A percentile compares a stretch with the other conserved stretches of the same genome.
Evolutionary conservation across 1,284 basidiomycete species (phyloP).

Genomic region (Anthracocystis walkeri): DNA sequence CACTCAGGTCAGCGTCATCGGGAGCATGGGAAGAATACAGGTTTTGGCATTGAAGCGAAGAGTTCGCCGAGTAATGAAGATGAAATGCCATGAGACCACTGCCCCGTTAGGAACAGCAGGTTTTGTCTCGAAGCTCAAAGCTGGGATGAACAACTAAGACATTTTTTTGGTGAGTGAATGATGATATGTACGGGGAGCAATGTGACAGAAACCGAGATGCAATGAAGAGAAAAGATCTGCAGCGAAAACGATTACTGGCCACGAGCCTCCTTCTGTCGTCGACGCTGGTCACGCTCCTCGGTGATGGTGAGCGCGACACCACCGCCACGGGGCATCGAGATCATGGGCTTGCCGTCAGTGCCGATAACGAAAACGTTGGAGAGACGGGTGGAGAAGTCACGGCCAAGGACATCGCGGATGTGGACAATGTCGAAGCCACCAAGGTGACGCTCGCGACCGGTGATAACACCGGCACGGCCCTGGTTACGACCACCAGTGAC

Average conservation of each 20-base stretch:
- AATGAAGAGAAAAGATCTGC: conserved; percentile 3
- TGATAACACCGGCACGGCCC: conserved; percentile 95
- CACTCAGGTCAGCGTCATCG: no score
- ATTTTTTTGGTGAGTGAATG: conserved; percentile 18
- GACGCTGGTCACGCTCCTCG: conserved; percentile 71
- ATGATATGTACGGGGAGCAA: conserved; percentile 14
- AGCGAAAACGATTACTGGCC: conserved; percentile 38
- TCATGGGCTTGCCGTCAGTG: conserved; percentile 92
- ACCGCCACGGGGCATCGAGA: conserved; percentile 98
- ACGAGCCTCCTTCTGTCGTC: conserved; percentile 63
- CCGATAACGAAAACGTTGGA: conserved; percentile 98
- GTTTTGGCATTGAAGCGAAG: conserved; percentile 32
- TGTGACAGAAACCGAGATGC: conserved; percentile 12
- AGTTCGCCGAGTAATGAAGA: conserved; percentile 8
- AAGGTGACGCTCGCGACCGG: conserved; percentile 94
- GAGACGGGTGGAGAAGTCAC: conserved; percentile 79
- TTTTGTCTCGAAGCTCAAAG: conserved; percentile 20
- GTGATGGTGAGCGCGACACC: conserved; percentile 83
- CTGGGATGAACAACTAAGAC: conserved; percentile 4
- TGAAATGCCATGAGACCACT: conserved; percentile 7
- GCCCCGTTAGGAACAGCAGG: conserved; percentile 5
- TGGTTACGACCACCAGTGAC: conserved; percentile 99
- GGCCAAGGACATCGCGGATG: conserved; percentile 93
- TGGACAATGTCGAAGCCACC: conserved; percentile 91
- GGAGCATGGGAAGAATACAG: conserved; percentile 28